A percentile compares a stretch with the other conserved stretches of the same genome.
Conservation (phyloP, 164 flowering plant species). For the Echeveria elegans region DNA sequence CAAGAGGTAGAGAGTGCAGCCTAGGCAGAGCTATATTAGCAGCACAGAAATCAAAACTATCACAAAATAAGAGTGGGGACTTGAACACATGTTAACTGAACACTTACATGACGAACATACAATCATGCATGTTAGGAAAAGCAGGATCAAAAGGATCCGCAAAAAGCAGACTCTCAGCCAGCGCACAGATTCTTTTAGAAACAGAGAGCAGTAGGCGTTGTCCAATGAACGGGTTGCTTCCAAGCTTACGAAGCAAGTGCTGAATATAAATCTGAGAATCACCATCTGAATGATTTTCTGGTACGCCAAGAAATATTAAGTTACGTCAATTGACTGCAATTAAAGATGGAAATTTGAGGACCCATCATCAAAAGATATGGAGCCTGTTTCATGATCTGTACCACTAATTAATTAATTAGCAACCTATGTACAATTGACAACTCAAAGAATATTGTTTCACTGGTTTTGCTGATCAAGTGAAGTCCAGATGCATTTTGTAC, state of each 20-base stretch:
- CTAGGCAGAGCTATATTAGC: no score
- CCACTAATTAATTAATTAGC: constrained; percentile 1
- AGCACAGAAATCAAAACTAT: background rate
- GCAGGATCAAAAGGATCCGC: constrained; percentile 78
- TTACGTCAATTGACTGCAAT: background rate
- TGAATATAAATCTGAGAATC: constrained; percentile 51
- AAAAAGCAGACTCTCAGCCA: constrained; percentile 61
- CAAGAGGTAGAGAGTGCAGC: background rate
- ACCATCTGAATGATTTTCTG: constrained; percentile 27
- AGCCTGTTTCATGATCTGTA: background rate
- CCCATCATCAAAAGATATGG: background rate
- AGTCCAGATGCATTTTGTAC: background rate
- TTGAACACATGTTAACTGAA: background rate
- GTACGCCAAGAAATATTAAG: constrained; percentile 9
- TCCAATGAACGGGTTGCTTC: constrained; percentile 59
- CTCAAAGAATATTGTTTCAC: background rate
- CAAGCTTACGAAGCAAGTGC: constrained; percentile 77
- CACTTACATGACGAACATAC: constrained; percentile 74
- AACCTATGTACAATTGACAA: background rate
- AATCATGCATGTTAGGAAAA: constrained; percentile 46
- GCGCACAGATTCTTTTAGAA: constrained; percentile 45
- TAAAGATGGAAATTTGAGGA: background rate
- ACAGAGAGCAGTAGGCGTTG: constrained; percentile 54
- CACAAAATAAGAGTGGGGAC: background rate
- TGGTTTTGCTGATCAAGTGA: background rate